These are phyloP conservation scores for Strobilomyces dryophilus DNA, from an alignment of 768 basidiomycete species.

Conservation along the genomic window DNA sequence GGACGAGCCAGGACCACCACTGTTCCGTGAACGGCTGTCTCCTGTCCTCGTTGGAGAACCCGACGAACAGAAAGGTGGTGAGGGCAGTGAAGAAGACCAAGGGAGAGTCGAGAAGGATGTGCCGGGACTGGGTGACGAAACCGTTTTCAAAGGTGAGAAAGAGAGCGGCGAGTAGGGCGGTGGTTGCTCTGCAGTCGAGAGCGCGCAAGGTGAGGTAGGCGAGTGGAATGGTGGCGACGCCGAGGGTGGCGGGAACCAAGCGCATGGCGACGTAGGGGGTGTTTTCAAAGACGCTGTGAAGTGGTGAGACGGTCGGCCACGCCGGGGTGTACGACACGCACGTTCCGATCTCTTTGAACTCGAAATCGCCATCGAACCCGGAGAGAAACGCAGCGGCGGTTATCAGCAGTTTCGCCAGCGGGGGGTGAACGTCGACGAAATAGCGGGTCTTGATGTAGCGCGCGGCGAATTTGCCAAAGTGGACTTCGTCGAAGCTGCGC, in stretches of 20 bases:
- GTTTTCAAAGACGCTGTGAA: conserved; percentile 66
- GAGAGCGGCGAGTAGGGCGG: conserved; percentile 85
- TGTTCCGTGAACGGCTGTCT: conserved; percentile 72
- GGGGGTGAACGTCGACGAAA: conserved; percentile 96
- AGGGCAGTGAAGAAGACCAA: conserved; percentile 97
- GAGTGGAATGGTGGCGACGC: conserved; percentile 84
- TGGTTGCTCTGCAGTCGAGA: conserved; percentile 87
- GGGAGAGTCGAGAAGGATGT: conserved; percentile 97
- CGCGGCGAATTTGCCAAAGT: conserved; percentile 95
- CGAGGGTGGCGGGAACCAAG: conserved; percentile 86
- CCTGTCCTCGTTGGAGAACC: conserved; percentile 90
- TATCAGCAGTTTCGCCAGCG: conserved; percentile 92
- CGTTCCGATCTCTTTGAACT: conserved; percentile 98
- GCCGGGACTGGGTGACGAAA: conserved; percentile 90
- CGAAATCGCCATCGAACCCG: conserved; percentile 90
- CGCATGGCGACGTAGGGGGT: conserved; percentile 98
- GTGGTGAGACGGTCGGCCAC: conserved; percentile 1
- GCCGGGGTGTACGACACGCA: conserved; percentile 35
- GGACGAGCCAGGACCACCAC: conserved; percentile 92
- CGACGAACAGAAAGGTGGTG: conserved; percentile 79
- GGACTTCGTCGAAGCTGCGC: conserved; percentile 92
- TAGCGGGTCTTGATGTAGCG: conserved; percentile 92
- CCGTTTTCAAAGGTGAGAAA: conserved; percentile 98
- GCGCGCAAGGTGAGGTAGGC: conserved; percentile 92
- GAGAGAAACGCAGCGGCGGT: conserved; percentile 84